Percentiles rank a stretch among this genome's conserved stretches.
These are phyloP conservation scores for Rhizophora apiculata DNA, from an alignment of 345 rosid species.

Conservation along the genomic window DNA sequence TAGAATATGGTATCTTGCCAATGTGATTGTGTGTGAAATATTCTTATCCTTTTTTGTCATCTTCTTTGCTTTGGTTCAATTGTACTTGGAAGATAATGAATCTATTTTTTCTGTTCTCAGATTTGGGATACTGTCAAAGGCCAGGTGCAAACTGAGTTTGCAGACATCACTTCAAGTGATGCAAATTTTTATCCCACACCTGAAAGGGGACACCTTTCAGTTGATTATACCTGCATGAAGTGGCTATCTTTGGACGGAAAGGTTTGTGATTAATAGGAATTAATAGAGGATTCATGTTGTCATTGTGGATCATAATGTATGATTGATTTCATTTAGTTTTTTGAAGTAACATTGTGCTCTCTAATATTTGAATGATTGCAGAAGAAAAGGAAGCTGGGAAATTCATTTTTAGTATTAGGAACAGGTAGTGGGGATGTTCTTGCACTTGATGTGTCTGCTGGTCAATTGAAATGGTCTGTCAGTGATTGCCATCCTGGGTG, in stretches of 20 bases:
- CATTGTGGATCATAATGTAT: neutral
- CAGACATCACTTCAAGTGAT: conserved; percentile 55
- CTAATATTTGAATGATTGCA: conserved; percentile 28
- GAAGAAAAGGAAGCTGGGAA: conserved; percentile 74
- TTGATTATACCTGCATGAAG: conserved; percentile 81
- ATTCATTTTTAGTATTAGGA: conserved; percentile 66
- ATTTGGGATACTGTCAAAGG: conserved; percentile 75
- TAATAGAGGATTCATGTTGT: neutral
- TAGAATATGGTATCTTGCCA: neutral
- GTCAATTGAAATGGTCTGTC: conserved; percentile 82
- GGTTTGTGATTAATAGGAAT: conserved; percentile 29
- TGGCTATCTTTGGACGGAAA: conserved; percentile 62
- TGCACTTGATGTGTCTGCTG: conserved; percentile 90
- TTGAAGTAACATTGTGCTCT: conserved; percentile 3
- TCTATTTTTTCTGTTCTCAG: conserved; percentile 30
- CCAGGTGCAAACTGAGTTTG: conserved; percentile 73
- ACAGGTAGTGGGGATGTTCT: conserved; percentile 89
- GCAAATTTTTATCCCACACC: conserved; percentile 36
- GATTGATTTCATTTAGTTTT: conserved; percentile 4
- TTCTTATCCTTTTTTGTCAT: neutral
- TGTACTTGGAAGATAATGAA: neutral
- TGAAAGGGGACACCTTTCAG: conserved; percentile 61
- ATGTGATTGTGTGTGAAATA: neutral
- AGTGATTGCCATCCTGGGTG: conserved; percentile 97
- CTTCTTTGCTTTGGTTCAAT: neutral